Evolutionary conservation across 2,329 filamentous ascomycete species (phyloP).

Genomic region (Dryadomyces quercus-mongolicae): DNA sequence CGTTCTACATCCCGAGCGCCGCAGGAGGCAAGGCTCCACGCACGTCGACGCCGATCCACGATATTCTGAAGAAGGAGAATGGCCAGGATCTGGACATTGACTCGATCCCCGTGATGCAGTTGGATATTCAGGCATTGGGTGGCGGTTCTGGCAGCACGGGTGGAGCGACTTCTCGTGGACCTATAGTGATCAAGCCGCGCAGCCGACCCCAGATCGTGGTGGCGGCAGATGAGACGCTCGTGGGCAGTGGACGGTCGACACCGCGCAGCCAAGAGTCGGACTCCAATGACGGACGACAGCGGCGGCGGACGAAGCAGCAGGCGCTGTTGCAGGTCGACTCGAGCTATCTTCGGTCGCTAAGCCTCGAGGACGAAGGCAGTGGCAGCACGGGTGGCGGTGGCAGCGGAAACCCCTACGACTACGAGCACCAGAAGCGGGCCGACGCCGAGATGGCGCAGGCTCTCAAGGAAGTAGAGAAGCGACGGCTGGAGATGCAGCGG

Average conservation of each 20-base stretch:
- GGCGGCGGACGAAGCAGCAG: constrained; percentile 34
- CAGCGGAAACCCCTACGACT: constrained; percentile 30
- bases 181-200: constrained; percentile 20
- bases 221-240: constrained; percentile 61
- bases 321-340: constrained; percentile 76
- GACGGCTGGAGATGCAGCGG: constrained; percentile 81
- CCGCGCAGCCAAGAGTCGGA: constrained; percentile 42
- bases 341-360: constrained; percentile 63
- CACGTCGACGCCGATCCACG: constrained; percentile 66
- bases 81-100: constrained; percentile 79
- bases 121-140: constrained; percentile 56
- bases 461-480: constrained; percentile 75
- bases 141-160: constrained; percentile 11
- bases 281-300: constrained; percentile 16
- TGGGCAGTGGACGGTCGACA: constrained; percentile 36
- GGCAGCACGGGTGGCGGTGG: constrained; percentile 12
- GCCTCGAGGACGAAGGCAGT: constrained; percentile 43
- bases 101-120: constrained; percentile 88
- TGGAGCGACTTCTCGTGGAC: constrained; percentile 26
- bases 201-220: constrained; percentile 52
- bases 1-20: constrained; percentile 67
- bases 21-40: constrained; percentile 39
- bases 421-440: constrained; percentile 59
- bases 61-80: constrained; percentile 60
- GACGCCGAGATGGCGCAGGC: constrained; percentile 83